These are phyloP conservation scores for Xylaria flabelliformis DNA, from an alignment of 495 filamentous ascomycete species.

Conservation along the genomic window DNA sequence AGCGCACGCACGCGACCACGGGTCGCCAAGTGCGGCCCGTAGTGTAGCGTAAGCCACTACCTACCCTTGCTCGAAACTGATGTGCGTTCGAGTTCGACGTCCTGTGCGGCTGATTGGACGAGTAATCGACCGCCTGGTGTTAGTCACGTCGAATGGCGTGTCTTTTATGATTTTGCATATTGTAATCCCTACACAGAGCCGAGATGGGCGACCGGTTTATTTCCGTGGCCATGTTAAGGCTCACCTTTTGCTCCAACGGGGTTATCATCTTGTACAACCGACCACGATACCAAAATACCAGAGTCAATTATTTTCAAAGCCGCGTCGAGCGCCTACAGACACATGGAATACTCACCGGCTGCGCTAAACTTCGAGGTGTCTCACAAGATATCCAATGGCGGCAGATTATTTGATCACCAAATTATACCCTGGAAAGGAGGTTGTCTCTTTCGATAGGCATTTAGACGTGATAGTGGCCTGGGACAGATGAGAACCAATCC, in stretches of 20 bases:
- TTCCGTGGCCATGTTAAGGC: not conserved
- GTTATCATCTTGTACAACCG: conserved; percentile 3
- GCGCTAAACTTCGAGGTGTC: not conserved
- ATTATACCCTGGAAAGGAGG: not conserved
- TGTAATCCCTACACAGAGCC: not conserved
- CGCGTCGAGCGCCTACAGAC: conserved; percentile 1
- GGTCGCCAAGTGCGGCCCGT: conserved; percentile 1
- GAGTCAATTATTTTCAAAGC: not conserved
- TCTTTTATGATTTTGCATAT: not conserved
- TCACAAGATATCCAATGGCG: not conserved
- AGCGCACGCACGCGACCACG: conserved; percentile 3
- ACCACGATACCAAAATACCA: not conserved
- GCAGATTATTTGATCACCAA: not conserved
- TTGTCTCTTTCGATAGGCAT: not conserved
- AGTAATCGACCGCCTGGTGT: not conserved
- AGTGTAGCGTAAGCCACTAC: not conserved
- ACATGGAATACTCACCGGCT: not conserved
- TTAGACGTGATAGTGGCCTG: not conserved
- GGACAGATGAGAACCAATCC: not conserved
- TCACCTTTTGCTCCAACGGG: not conserved
- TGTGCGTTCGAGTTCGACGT: not conserved
- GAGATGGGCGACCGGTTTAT: not conserved
- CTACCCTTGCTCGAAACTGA: conserved; percentile 8
- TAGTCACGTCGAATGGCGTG: not conserved
- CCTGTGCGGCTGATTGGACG: conserved; percentile 7